These are phyloP conservation scores for Aspergillus sp. DNA, from an alignment of 2,329 filamentous ascomycete genomes.

Conservation along the genomic window DNA sequence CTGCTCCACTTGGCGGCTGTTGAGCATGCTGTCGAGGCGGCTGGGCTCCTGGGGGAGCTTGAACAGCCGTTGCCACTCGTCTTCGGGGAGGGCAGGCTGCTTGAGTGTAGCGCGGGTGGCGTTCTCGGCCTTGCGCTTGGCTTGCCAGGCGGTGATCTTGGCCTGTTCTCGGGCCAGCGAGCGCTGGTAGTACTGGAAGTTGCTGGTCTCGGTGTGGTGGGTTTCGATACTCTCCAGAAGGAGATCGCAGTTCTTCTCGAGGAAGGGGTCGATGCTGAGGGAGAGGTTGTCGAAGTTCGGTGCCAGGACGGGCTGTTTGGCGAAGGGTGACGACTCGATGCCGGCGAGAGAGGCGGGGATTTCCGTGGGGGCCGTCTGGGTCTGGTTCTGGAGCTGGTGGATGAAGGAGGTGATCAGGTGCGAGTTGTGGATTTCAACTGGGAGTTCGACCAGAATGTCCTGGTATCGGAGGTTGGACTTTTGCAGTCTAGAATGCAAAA, in stretches of 20 bases:
- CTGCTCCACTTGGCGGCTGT: slow-evolving; percentile 95
- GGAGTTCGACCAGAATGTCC: slow-evolving; percentile 90
- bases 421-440: slow-evolving; percentile 91
- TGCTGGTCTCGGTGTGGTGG: slow-evolving; percentile 98
- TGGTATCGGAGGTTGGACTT: slow-evolving; percentile 93
- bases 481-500: slow-evolving; percentile 69
- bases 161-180: slow-evolving; percentile 90
- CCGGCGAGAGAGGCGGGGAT: slow-evolving; percentile 80
- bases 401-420: slow-evolving; percentile 95
- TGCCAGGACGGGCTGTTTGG: slow-evolving; percentile 69
- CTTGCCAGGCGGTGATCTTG: slow-evolving; percentile 96
- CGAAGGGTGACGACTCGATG: slow-evolving; percentile 67
- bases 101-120: slow-evolving; percentile 81
- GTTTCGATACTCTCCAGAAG: slow-evolving; percentile 95
- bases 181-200: slow-evolving; percentile 97
- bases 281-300: slow-evolving; percentile 90
- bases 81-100: slow-evolving; percentile 86
- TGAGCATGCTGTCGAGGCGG: slow-evolving; percentile 89
- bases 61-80: slow-evolving; percentile 98
- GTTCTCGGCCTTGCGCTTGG: slow-evolving; percentile 96
- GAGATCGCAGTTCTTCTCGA: slow-evolving; percentile 97
- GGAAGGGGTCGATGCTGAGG: slow-evolving; percentile 92
- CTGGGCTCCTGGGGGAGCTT: slow-evolving; percentile 96
- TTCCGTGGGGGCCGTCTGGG: slow-evolving; percentile 68
- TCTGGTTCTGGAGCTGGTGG: slow-evolving; percentile 79